Evolutionary conservation across 2,329 filamentous ascomycete genomes (phyloP).

Genomic region (Juglanconis sp.): DNA sequence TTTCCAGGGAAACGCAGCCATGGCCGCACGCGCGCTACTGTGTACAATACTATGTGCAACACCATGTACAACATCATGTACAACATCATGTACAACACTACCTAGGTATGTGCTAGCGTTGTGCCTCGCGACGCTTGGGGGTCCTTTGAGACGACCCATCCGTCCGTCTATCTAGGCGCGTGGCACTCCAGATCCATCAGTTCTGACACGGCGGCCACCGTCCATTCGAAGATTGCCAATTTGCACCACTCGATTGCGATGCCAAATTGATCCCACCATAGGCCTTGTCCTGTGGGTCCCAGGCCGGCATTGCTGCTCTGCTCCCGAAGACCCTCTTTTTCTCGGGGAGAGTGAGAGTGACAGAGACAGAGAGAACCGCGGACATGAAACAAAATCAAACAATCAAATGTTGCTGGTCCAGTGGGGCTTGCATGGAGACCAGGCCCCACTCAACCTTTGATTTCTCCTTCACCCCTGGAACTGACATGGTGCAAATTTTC

Average conservation of each 20-base stretch:
- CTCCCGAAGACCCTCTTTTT: slow-evolving; percentile 7
- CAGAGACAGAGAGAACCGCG: too few relatives aligned
- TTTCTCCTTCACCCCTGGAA: not conserved
- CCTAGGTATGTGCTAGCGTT: too few relatives aligned
- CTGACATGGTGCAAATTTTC: not conserved
- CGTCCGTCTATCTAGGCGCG: too few relatives aligned
- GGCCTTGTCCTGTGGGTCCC: not conserved
- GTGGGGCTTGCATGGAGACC: slow-evolving; percentile 10
- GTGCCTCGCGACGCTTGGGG: too few relatives aligned
- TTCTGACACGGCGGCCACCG: too few relatives aligned
- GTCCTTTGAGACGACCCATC: too few relatives aligned
- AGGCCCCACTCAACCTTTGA: slow-evolving; percentile 3
- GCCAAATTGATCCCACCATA: not conserved
- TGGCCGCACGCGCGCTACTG: too few relatives aligned
- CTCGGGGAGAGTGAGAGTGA: not conserved
- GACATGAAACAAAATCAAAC: slow-evolving; percentile 7
- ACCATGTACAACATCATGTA: too few relatives aligned
- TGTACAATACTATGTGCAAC: too few relatives aligned
- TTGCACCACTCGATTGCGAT: not conserved
- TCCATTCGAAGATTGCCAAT: slow-evolving; percentile 5
- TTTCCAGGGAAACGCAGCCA: too few relatives aligned
- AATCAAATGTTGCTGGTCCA: slow-evolving; percentile 14
- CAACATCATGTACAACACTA: too few relatives aligned
- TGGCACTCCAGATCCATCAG: too few relatives aligned
- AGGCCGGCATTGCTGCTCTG: slow-evolving; percentile 2